phyloP scores from a whole-genome alignment of 225 moss, liverwort and hornwort species.

The Polytrichum commune region DNA sequence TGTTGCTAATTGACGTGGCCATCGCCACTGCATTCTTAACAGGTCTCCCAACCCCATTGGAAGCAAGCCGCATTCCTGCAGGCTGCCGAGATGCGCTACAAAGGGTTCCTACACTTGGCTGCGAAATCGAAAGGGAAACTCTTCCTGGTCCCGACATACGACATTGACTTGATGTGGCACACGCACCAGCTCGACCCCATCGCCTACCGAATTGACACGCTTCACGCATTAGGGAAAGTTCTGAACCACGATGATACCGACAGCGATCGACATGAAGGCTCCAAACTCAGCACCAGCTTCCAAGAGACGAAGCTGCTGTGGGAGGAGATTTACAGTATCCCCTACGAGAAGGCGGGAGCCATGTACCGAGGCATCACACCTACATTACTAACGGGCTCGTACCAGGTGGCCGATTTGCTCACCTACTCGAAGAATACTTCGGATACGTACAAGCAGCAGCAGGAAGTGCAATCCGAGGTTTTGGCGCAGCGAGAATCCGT shows the following conservation, averaged over 20 bases:
- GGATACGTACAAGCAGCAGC: slow-evolving; percentile 29
- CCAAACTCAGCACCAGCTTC: slow-evolving; percentile 34
- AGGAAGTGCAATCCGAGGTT: slow-evolving; percentile 37
- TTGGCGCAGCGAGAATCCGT: slow-evolving; percentile 24
- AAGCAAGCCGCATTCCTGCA: slow-evolving; percentile 35
- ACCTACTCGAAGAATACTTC: slow-evolving; percentile 29
- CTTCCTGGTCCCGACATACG: slow-evolving; percentile 53
- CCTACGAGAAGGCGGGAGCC: slow-evolving; percentile 44
- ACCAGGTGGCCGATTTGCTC: not conserved
- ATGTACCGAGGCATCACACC: slow-evolving; percentile 42
- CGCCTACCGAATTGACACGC: slow-evolving; percentile 38
- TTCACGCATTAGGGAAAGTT: slow-evolving; percentile 35
- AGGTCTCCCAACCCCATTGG: slow-evolving; percentile 47
- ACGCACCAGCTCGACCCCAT: slow-evolving; percentile 51
- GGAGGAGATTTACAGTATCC: slow-evolving; percentile 37
- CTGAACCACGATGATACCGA: slow-evolving; percentile 40
- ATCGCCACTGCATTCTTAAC: not conserved
- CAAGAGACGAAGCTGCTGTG: slow-evolving; percentile 37
- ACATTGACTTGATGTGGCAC: slow-evolving; percentile 63
- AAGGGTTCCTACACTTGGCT: slow-evolving; percentile 48
- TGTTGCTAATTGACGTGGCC: no score
- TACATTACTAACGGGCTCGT: not conserved
- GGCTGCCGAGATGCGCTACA: slow-evolving; percentile 48
- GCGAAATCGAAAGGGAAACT: slow-evolving; percentile 31
- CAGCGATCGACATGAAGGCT: slow-evolving; percentile 29